These are phyloP conservation scores for Pythium utonaiense DNA, from an alignment of 352 stramenopile species.

Conservation along the genomic window DNA sequence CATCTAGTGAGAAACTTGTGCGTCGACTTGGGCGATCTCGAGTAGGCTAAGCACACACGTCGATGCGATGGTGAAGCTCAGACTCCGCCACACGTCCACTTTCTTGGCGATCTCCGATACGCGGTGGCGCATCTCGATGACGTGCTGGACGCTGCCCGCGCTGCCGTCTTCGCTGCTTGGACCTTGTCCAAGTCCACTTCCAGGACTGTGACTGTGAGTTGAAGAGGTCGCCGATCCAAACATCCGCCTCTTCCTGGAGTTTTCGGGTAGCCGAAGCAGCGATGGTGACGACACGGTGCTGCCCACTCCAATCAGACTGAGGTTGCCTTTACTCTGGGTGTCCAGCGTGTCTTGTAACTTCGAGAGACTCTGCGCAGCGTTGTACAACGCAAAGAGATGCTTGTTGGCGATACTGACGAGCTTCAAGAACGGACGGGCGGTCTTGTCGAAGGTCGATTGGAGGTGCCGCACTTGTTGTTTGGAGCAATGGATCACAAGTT, in stretches of 20 bases:
- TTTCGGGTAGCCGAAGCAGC: background rate
- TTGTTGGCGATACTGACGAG: slow-evolving; percentile 27
- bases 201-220: background rate
- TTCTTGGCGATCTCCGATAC: slow-evolving; percentile 39
- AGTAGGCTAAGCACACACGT: slow-evolving; percentile 26
- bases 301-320: background rate
- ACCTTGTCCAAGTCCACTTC: background rate
- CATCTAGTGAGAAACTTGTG: background rate
- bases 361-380: slow-evolving; percentile 19
- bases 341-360: slow-evolving; percentile 1
- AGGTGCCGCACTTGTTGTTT: slow-evolving; percentile 20
- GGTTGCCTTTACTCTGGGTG: background rate
- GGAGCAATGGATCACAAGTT: slow-evolving; percentile 18
- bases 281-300: background rate
- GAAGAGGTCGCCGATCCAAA: background rate
- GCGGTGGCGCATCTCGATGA: slow-evolving; percentile 27
- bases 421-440: slow-evolving; percentile 15
- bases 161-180: background rate
- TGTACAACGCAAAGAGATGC: slow-evolving; percentile 33
- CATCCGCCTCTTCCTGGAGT: slow-evolving; percentile 9
- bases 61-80: slow-evolving; percentile 27
- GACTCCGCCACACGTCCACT: slow-evolving; percentile 32
- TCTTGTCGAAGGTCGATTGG: slow-evolving; percentile 15
- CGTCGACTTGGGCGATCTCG: slow-evolving; percentile 15
- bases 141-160: slow-evolving; percentile 27